Conservation (phyloP, 345 rosid genomes). For the Brassica cretica region DNA sequence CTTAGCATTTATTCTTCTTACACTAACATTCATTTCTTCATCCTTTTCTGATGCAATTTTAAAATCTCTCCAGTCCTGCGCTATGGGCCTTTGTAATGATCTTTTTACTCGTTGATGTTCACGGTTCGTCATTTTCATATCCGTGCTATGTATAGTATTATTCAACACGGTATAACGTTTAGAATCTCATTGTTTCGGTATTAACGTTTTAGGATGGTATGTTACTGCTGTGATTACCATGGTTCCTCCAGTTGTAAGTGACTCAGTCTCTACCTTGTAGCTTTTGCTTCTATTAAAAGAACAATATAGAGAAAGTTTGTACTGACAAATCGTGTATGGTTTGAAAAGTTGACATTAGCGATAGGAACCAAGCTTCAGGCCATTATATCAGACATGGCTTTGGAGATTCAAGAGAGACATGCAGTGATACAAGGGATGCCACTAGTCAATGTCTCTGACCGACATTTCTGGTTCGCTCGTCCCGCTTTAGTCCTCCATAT, state of each 20-base stretch:
- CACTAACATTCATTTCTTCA: constrained; percentile 4
- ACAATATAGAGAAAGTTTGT: background rate
- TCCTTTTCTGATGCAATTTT: background rate
- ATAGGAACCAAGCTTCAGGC: constrained; percentile 94
- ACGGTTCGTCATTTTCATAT: constrained; percentile 49
- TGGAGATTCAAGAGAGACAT: constrained; percentile 87
- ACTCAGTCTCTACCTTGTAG: constrained; percentile 4
- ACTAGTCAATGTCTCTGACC: constrained; percentile 81
- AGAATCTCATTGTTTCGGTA: background rate
- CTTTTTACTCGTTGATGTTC: constrained; percentile 72
- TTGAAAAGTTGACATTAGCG: constrained; percentile 69
- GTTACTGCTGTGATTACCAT: constrained; percentile 58
- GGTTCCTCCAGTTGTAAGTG: constrained; percentile 73
- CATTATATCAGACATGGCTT: constrained; percentile 78
- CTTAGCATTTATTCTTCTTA: background rate
- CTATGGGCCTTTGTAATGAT: constrained; percentile 79
- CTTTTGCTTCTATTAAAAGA: background rate
- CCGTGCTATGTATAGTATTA: background rate
- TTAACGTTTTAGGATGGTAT: constrained; percentile 64
- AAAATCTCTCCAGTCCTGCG: constrained; percentile 35
- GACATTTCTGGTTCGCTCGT: constrained; percentile 82
- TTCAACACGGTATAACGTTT: background rate
- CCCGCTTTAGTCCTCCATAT: constrained; percentile 73
- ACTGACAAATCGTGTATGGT: constrained; percentile 3
- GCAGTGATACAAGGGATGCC: constrained; percentile 97